Base-by-base conservation (phyloP, 306 rosid genomes). In the Glycine tomentella region DNA sequence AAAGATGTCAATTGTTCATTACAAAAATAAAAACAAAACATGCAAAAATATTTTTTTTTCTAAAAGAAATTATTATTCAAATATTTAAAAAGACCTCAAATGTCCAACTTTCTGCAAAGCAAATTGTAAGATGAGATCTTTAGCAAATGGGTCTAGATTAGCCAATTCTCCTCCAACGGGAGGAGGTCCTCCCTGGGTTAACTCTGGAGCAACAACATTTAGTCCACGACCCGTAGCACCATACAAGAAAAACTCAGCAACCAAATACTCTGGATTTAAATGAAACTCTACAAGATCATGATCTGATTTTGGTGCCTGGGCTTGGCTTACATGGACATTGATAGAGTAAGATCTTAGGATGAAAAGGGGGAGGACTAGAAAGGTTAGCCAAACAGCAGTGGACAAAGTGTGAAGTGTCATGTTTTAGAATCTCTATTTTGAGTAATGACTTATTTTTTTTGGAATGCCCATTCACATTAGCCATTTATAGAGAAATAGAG, bases 161-260 rank as follows among this genome's bases (percentile, higher is more conserved):
- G 93, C 97, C 42, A 25, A 44, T 82, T 42, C 61, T 55, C 86
- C 90, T 33, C 97, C 95, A 4, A 70, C 46, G 1, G 97, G 92
- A 3, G 85, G 3, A 34, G 97, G 95, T 10, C 97, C 97, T 33
- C 86, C 91, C 46, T 20, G 46, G 42, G 92, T 77, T 59, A 90
- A 56, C 45, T 63, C 63, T 36, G 97, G 91, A 42, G 80, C 91
- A 77, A 85, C 68, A 70, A 1, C 44, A 36, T 90, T 93, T 46
- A 92, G 76, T 11, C 95, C 95, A 78, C 33, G 62, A 33, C 93
- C 93, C 7, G 77, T 59, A 36, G 93, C 69, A 33, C 91, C 93
- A 57, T n/a, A 75, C 45, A 92, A 61, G 63, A 85, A 89, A 86
- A 92, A 89, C 49, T 92, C 97, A 5, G 95, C 97, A 80, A 83